Evolutionary conservation across 768 basidiomycete genomes (phyloP).

Genomic region (Daedalea quercina): DNA sequence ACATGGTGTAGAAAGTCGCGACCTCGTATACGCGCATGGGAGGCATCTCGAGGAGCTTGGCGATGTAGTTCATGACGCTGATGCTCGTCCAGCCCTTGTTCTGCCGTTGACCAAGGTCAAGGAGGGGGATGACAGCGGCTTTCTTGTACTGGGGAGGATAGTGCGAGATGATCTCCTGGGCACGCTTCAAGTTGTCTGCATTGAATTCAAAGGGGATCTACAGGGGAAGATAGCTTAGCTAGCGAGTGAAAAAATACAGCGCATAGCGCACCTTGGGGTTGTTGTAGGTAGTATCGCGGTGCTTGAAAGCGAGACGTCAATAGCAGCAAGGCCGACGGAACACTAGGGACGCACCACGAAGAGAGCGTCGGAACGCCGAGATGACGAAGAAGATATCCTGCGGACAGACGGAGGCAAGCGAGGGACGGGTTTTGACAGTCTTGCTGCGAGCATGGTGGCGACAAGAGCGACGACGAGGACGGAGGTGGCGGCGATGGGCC

Average conservation of each 20-base stretch:
- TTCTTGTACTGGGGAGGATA: conserved; percentile 99
- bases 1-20: conserved; percentile 99
- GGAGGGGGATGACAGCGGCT: conserved; percentile 92
- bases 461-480: not conserved
- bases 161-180: conserved; percentile 82
- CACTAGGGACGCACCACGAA: conserved; percentile 70
- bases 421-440: conserved; percentile 13
- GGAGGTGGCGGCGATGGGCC: not conserved
- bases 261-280: conserved; percentile 64
- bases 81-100: conserved; percentile 99
- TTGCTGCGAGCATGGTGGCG: conserved; percentile 18
- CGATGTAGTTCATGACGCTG: conserved; percentile 98
- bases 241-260: not conserved
- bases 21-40: conserved; percentile 99
- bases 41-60: conserved; percentile 86
- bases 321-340: conserved; percentile 39
- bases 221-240: not conserved
- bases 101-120: conserved; percentile 94
- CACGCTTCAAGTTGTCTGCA: conserved; percentile 75
- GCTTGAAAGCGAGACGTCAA: conserved; percentile 40
- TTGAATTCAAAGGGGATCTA: conserved; percentile 90
- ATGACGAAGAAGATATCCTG: conserved; percentile 30
- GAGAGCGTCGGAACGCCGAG: conserved; percentile 71
- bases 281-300: conserved; percentile 92
- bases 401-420: conserved; percentile 12